Conservation (phyloP, 1,284 basidiomycete species). For the Sporisorium scitamineum region DNA sequence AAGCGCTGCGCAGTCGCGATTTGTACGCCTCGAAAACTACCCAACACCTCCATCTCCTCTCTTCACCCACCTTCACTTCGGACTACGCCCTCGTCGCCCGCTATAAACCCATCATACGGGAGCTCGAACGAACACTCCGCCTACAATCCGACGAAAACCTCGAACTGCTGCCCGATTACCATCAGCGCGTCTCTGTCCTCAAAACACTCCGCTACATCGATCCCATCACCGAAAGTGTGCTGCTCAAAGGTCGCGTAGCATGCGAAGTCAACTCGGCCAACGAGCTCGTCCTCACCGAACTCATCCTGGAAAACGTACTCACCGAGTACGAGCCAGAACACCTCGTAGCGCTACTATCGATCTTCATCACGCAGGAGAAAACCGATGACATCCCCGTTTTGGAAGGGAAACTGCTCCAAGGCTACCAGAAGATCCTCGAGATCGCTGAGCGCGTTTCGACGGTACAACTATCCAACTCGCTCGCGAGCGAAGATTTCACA, state of each 20-base stretch:
- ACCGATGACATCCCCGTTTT: constrained; percentile 86
- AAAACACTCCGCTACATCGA: constrained; percentile 77
- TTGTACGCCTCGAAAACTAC: constrained; percentile 70
- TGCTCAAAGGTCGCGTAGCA: constrained; percentile 95
- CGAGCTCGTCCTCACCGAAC: constrained; percentile 86
- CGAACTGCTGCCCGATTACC: constrained; percentile 95
- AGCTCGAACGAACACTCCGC: constrained; percentile 73
- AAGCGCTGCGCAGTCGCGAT: constrained; percentile 78
- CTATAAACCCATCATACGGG: constrained; percentile 79
- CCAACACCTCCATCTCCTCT: constrained; percentile 31
- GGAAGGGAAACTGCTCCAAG: constrained; percentile 78
- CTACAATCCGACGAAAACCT: constrained; percentile 84
- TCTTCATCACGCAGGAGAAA: constrained; percentile 98
- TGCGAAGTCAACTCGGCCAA: constrained; percentile 99
- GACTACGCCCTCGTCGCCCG: constrained; percentile 83
- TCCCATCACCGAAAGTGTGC: constrained; percentile 83
- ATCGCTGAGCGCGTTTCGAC: constrained; percentile 86
- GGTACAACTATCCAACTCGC: constrained; percentile 78
- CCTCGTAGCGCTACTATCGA: constrained; percentile 94
- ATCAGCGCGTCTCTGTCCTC: constrained; percentile 90
- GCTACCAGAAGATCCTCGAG: constrained; percentile 80
- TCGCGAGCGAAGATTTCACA: constrained; percentile 71
- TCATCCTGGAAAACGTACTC: constrained; percentile 94
- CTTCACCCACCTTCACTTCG: constrained; percentile 74
- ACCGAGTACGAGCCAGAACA: constrained; percentile 92